phyloP scores from a whole-genome alignment of 768 basidiomycete species.

The Amanita pallidorosea region DNA sequence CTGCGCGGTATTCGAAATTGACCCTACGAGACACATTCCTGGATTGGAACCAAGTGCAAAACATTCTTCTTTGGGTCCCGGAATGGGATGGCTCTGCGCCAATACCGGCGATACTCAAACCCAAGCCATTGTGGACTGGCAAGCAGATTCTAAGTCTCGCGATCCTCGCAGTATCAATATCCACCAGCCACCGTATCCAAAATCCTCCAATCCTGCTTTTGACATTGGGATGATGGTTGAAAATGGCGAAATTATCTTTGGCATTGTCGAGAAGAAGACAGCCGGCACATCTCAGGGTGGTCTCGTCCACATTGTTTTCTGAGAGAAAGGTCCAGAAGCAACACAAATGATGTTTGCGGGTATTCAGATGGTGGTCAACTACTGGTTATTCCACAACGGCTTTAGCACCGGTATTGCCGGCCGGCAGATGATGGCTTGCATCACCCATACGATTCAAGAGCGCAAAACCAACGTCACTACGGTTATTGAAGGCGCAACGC shows the following conservation, averaged over 20 bases:
- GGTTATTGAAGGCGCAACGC: too few species aligned
- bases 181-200: constrained; percentile 67
- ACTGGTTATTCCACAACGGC: constrained; percentile 97
- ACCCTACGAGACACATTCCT: constrained; percentile 92
- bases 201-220: constrained; percentile 68
- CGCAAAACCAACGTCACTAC: too few species aligned
- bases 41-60: constrained; percentile 94
- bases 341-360: constrained; percentile 87
- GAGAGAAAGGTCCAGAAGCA: constrained; percentile 91
- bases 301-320: constrained; percentile 87
- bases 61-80: constrained; percentile 95
- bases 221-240: constrained; percentile 96
- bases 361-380: constrained; percentile 93
- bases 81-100: constrained; percentile 95
- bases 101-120: constrained; percentile 92
- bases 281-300: constrained; percentile 93
- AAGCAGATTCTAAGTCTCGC: constrained; percentile 91
- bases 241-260: constrained; percentile 92
- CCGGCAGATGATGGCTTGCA: constrained; percentile 69
- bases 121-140: constrained; percentile 95
- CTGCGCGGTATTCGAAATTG: constrained; percentile 96
- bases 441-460: too few species aligned
- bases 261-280: constrained; percentile 96
- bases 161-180: constrained; percentile 97
- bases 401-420: constrained; percentile 99